These are phyloP conservation scores for Gossypium armourianum DNA, from an alignment of 441 rosid species.

Conservation along the genomic window DNA sequence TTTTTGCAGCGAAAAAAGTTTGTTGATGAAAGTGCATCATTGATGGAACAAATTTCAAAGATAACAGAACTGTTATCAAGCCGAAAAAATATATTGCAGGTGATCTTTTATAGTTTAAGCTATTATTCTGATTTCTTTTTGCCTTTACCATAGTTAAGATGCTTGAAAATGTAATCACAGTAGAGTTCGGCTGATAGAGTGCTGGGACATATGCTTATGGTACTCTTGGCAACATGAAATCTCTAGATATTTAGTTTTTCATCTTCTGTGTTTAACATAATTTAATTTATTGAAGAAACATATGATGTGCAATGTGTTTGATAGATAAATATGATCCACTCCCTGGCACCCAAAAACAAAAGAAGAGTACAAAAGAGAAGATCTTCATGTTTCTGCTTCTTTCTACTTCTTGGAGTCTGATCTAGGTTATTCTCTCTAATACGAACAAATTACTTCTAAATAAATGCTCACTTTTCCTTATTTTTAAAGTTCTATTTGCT, in stretches of 20 bases:
- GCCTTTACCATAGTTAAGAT: neutral
- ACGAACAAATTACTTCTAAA: neutral
- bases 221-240: neutral
- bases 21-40: slow-evolving; percentile 54
- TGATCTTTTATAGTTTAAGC: slow-evolving; percentile 22
- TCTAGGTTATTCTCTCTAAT: neutral
- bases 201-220: neutral
- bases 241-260: neutral
- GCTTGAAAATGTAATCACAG: neutral
- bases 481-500: slow-evolving; percentile 1
- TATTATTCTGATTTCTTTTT: slow-evolving; percentile 6
- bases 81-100: slow-evolving; percentile 65
- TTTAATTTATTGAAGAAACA: neutral
- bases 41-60: slow-evolving; percentile 62
- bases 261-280: neutral
- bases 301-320: neutral
- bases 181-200: neutral
- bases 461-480: neutral
- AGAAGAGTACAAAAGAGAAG: neutral
- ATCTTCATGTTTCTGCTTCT: neutral
- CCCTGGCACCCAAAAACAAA: neutral
- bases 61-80: slow-evolving; percentile 61
- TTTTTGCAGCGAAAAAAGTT: slow-evolving; percentile 60
- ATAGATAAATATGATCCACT: neutral
- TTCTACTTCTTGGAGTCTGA: neutral